These are phyloP conservation scores for Medakamo hakoo DNA, from an alignment of 139 green algal species.

Conservation along the genomic window DNA sequence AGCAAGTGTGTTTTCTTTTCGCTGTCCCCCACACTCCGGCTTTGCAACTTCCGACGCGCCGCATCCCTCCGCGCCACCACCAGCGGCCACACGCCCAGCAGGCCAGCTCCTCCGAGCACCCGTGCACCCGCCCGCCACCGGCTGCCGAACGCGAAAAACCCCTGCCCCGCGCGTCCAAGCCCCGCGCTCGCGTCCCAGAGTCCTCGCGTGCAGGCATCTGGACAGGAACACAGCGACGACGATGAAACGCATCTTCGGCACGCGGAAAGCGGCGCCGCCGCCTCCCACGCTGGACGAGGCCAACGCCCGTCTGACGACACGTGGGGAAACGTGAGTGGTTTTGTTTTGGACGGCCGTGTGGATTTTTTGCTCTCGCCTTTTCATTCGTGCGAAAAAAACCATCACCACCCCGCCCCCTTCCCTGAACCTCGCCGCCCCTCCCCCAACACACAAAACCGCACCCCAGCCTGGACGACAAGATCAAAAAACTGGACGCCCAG, in stretches of 20 bases:
- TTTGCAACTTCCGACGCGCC: no score
- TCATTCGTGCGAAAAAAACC: constrained; percentile 1
- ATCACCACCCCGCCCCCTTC: not conserved
- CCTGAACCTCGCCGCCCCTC: not conserved
- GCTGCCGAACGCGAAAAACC: no score
- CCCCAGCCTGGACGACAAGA: constrained; percentile 81
- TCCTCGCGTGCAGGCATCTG: no score
- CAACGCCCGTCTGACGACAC: constrained; percentile 21
- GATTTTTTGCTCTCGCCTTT: not conserved
- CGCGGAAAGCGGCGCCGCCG: constrained; percentile 51
- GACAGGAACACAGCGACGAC: no score
- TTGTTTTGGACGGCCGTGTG: not conserved
- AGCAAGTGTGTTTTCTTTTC: no score
- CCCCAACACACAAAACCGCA: not conserved
- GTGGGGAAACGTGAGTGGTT: constrained; percentile 34
- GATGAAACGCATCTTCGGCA: constrained; percentile 87
- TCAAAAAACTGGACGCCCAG: constrained; percentile 80
- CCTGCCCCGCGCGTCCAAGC: no score
- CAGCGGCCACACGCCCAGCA: no score
- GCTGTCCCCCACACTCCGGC: no score
- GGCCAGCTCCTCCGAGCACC: no score
- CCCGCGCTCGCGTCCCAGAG: no score
- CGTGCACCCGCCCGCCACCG: no score
- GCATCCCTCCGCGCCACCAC: no score
- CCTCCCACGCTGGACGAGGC: constrained; percentile 65